Evolutionary conservation across 108 stramenopile species (phyloP).

Genomic region (Conticribra weissflogii): DNA sequence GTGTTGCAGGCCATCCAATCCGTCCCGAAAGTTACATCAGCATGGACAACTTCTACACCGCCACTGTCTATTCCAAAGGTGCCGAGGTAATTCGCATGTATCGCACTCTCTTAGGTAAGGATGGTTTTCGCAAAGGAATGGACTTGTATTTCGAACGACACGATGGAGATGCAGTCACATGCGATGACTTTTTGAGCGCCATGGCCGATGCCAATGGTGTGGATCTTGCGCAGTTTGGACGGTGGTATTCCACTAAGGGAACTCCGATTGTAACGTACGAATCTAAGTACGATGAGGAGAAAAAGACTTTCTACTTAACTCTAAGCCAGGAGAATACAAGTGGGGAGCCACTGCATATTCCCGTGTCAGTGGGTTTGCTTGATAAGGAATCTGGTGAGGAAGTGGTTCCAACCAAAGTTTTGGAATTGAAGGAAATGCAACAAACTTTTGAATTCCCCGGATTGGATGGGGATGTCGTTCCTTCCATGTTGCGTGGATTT

Average conservation of each 20-base stretch:
- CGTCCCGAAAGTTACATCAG: constrained; percentile 94
- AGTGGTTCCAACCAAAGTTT: constrained; percentile 76
- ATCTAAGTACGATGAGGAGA: constrained; percentile 56
- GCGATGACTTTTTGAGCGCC: constrained; percentile 95
- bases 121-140: constrained; percentile 97
- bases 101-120: constrained; percentile 82
- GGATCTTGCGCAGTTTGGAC: constrained; percentile 83
- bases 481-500: constrained; percentile 91
- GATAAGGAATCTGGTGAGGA: constrained; percentile 82
- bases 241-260: constrained; percentile 95
- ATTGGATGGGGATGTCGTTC: constrained; percentile 76
- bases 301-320: constrained; percentile 54
- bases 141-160: constrained; percentile 95
- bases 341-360: constrained; percentile 88
- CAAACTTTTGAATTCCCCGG: constrained; percentile 88
- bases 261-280: constrained; percentile 88
- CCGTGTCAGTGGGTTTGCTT: constrained; percentile 90
- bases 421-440: constrained; percentile 81
- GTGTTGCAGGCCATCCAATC: constrained; percentile 97
- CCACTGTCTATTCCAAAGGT: constrained; percentile 89
- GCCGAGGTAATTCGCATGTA: constrained; percentile 98
- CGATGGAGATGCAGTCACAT: constrained; percentile 96
- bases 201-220: constrained; percentile 95
- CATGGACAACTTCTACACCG: constrained; percentile 95
- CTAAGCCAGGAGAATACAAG: constrained; percentile 63